Percentiles rank a stretch among this genome's conserved stretches.
Evolutionary conservation across 2,329 filamentous ascomycete species (phyloP).

Genomic region (Nemania abortiva): DNA sequence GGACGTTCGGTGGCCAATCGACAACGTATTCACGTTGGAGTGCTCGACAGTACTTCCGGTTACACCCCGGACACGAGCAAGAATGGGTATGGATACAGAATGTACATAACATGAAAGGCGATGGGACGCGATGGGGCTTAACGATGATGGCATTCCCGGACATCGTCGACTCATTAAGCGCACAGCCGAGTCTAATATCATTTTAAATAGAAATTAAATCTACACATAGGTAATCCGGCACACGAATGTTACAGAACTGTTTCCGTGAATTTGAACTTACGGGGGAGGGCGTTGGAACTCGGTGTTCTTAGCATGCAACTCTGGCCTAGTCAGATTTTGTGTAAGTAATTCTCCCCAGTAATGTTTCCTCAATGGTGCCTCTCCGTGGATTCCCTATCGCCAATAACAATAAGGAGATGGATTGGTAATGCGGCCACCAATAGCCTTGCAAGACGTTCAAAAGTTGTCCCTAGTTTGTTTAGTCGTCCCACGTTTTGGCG

Average conservation of each 20-base stretch:
- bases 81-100: constrained; percentile 40
- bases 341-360: too few species aligned
- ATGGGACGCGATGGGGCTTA: constrained; percentile 41
- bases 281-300: too few species aligned
- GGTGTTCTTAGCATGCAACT: too few species aligned
- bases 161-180: constrained; percentile 34
- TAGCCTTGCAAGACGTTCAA: neutral
- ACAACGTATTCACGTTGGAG: constrained; percentile 41
- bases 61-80: constrained; percentile 41
- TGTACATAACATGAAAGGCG: constrained; percentile 40
- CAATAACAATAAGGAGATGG: neutral
- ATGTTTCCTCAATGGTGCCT: too few species aligned
- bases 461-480: neutral
- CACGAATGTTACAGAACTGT: too few species aligned
- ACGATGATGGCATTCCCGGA: constrained; percentile 40
- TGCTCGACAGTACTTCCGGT: constrained; percentile 41
- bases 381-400: too few species aligned
- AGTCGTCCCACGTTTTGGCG: neutral
- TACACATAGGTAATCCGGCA: too few species aligned
- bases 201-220: too few species aligned
- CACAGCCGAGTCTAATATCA: neutral
- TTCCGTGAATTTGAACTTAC: too few species aligned
- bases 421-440: neutral
- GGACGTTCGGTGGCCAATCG: constrained; percentile 40
- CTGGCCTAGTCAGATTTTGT: too few species aligned